A percentile compares a stretch with the other conserved stretches of the same genome.
Conservation (phyloP, 2,329 filamentous ascomycete genomes). For the Clonostachys solani region DNA sequence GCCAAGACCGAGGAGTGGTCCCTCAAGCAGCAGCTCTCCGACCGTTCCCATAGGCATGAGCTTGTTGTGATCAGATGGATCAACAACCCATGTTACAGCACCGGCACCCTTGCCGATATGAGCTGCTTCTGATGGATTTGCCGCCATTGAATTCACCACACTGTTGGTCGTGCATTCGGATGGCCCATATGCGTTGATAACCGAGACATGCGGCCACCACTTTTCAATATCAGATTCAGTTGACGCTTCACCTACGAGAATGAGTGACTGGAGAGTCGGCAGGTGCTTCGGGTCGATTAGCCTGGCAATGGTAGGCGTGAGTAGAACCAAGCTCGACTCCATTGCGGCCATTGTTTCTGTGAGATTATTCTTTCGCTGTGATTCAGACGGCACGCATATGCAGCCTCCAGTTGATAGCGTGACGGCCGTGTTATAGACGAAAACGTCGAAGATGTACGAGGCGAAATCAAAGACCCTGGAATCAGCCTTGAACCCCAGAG, state of each 20-base stretch:
- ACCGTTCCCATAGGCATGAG: conserved; percentile 15
- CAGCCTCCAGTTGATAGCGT: conserved; percentile 8
- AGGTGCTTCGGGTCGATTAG: conserved; percentile 6
- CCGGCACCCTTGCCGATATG: conserved; percentile 6
- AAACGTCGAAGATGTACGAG: conserved; percentile 10
- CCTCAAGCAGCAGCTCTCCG: conserved; percentile 19
- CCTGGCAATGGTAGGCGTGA: conserved; percentile 7
- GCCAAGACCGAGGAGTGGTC: conserved; percentile 24
- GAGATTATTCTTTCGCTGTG: conserved; percentile 6
- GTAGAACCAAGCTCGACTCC: background rate
- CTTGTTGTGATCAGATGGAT: conserved; percentile 15
- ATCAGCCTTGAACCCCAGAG: background rate
- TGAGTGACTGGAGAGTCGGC: conserved; percentile 3
- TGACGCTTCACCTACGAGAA: conserved; percentile 9
- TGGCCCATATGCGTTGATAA: conserved; percentile 11
- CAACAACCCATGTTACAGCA: conserved; percentile 19
- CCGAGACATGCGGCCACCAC: conserved; percentile 3
- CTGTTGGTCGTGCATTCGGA: conserved; percentile 7
- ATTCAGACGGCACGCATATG: conserved; percentile 10
- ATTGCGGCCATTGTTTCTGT: conserved; percentile 1
- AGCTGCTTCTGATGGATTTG: background rate
- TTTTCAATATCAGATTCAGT: background rate
- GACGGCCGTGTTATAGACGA: conserved; percentile 4
- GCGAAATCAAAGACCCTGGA: conserved; percentile 9
- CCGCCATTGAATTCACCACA: background rate